Evolutionary conservation across 176 grass and related monocot genomes (phyloP).

Genomic region (Oryza nivara): DNA sequence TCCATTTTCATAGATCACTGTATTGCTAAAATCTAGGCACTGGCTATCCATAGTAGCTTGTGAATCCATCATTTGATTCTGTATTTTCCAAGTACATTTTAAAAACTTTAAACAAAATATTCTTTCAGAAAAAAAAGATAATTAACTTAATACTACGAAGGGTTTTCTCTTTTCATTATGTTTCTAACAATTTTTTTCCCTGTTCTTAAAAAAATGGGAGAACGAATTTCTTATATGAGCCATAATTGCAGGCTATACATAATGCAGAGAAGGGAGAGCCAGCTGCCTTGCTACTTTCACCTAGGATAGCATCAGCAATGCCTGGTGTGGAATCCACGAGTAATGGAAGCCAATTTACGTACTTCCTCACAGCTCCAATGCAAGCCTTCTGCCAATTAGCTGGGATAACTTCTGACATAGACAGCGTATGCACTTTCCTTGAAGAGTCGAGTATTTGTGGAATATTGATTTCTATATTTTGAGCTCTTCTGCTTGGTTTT

Average conservation of each 20-base stretch:
- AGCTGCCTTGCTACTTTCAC: slow-evolving; percentile 89
- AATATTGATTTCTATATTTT: slow-evolving; percentile 19
- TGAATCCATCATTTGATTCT: slow-evolving; percentile 1
- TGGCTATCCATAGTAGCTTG: slow-evolving; percentile 6
- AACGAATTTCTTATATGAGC: slow-evolving; percentile 25
- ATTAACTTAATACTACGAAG: neutral
- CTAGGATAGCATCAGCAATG: slow-evolving; percentile 53
- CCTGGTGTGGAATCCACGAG: slow-evolving; percentile 55
- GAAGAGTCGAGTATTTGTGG: neutral
- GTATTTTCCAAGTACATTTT: neutral
- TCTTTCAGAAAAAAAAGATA: neutral
- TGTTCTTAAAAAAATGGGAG: neutral
- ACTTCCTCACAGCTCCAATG: slow-evolving; percentile 93
- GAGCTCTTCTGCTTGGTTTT: slow-evolving; percentile 39
- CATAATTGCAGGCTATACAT: slow-evolving; percentile 78
- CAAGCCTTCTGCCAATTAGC: slow-evolving; percentile 94
- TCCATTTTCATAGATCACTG: neutral
- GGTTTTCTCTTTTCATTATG: slow-evolving; percentile 9
- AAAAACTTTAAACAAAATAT: neutral
- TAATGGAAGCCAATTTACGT: slow-evolving; percentile 89
- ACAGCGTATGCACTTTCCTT: slow-evolving; percentile 56
- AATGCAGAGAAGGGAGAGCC: slow-evolving; percentile 80
- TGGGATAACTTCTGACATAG: slow-evolving; percentile 74
- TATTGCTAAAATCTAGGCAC: slow-evolving; percentile 3
- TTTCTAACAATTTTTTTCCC: neutral